Percentiles rank a stretch among this genome's conserved stretches.
Evolutionary conservation across 495 filamentous ascomycete species (phyloP).

Genomic region (Aspergillus egyptiacus): DNA sequence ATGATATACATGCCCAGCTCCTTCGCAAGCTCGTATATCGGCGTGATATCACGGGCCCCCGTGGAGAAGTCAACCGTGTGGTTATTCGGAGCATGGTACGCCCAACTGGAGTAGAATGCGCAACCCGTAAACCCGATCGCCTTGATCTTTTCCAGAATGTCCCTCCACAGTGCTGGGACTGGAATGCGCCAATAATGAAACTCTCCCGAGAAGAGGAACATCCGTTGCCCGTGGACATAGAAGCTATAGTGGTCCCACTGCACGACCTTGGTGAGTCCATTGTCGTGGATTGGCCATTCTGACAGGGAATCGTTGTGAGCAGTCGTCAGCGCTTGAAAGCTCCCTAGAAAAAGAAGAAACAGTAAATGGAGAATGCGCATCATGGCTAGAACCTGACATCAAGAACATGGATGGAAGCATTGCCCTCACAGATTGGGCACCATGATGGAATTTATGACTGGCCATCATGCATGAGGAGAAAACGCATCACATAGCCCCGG

Average conservation of each 20-base stretch:
- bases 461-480: background rate
- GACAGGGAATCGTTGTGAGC: slow-evolving; percentile 18
- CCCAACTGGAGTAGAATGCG: slow-evolving; percentile 54
- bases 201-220: slow-evolving; percentile 57
- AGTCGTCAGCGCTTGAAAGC: slow-evolving; percentile 12
- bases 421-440: background rate
- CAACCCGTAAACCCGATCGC: slow-evolving; percentile 52
- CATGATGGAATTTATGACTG: slow-evolving; percentile 2
- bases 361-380: slow-evolving; percentile 9
- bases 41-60: slow-evolving; percentile 48
- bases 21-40: slow-evolving; percentile 50
- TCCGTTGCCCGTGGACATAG: slow-evolving; percentile 46
- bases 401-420: background rate
- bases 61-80: slow-evolving; percentile 51
- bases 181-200: slow-evolving; percentile 58
- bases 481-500: background rate
- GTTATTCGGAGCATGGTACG: slow-evolving; percentile 48
- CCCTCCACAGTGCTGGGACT: slow-evolving; percentile 53
- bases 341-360: slow-evolving; percentile 16
- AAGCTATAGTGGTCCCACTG: slow-evolving; percentile 57
- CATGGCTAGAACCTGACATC: slow-evolving; percentile 9
- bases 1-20: slow-evolving; percentile 39
- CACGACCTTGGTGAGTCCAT: slow-evolving; percentile 46
- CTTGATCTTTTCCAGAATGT: slow-evolving; percentile 59
- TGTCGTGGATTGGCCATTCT: slow-evolving; percentile 45